Base-by-base conservation (phyloP, 495 filamentous ascomycete genomes). In the Aspergillus leporis region DNA sequence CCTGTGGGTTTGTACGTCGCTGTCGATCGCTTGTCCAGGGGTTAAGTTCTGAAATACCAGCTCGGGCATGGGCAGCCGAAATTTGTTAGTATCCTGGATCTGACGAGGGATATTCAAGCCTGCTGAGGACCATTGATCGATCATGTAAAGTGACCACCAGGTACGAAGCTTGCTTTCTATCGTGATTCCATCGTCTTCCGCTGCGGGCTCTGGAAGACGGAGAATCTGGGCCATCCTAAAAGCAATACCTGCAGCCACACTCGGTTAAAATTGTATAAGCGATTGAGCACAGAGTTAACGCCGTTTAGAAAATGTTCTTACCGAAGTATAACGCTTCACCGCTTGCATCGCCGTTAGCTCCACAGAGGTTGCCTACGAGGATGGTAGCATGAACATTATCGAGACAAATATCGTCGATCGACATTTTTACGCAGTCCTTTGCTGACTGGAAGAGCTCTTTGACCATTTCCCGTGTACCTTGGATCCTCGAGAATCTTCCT, bases 81-180 rank as follows among this genome's bases (percentile, higher is more conserved):
- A 21, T 19, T 45, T 5, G 19, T 21, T 45, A 9, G 8, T 53
- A 50, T 62, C 62, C 2, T 56, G 30, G 22, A 68, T 58, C 49
- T 63, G 62, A 28, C 57, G 53, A 7, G 60, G 62, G 12, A 68
- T 50, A 23, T 64, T 40, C 16, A 63, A 53, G 3, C 65, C 65
- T 12, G 65, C 65, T 22, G 65, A 68, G 18, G 65, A 65, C 65
- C 62, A 65, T 53, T 60, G 62, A 34, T 68, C 62, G 30, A 68
- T 68, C 65, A 68, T 68, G 36, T 64, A 65, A 6, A 68, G 52
- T 12, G 65, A 68, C 62, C 65, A 68, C 62, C 62, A 68, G 10
- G 59, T 65, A 51, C 62, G 54, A 38, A 65, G 34, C n/a, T 61
- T 68, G 31, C 61, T 59, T 55, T 68, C 63, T 46, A 36, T 38